Percentiles rank a stretch among this genome's conserved stretches.
These are phyloP conservation scores for Macrolepiota fuliginosa DNA, from an alignment of 768 basidiomycete species.

Conservation along the genomic window DNA sequence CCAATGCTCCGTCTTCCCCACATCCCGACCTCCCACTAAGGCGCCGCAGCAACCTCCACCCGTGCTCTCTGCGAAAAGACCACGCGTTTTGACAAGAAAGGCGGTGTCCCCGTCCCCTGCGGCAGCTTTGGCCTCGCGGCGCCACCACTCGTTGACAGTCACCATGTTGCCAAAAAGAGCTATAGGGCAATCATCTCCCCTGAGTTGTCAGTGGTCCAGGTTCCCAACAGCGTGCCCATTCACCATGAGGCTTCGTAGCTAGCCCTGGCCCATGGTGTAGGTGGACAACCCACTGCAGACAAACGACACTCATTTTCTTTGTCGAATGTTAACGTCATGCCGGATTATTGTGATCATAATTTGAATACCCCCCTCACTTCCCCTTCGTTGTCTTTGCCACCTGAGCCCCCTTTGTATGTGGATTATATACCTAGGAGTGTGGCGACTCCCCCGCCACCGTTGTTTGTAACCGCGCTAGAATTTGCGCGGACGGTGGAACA, in stretches of 20 bases:
- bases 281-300: too few species aligned
- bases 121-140: too few species aligned
- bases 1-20: slow-evolving; percentile 28
- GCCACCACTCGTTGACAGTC: slow-evolving; percentile 50
- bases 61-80: slow-evolving; percentile 60
- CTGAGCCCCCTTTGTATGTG: too few species aligned
- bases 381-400: too few species aligned
- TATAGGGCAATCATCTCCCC: slow-evolving; percentile 76
- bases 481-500: background rate
- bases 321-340: too few species aligned
- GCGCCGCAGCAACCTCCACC: too few species aligned
- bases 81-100: slow-evolving; percentile 77
- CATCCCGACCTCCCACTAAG: slow-evolving; percentile 20
- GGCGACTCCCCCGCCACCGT: background rate
- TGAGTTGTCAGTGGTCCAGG: slow-evolving; percentile 26
- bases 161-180: slow-evolving; percentile 55
- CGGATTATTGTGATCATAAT: too few species aligned
- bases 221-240: too few species aligned
- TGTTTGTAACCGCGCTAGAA: slow-evolving; percentile 1
- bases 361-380: too few species aligned
- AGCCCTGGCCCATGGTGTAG: too few species aligned
- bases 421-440: background rate
- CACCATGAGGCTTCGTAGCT: too few species aligned
- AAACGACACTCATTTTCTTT: slow-evolving; percentile 28
- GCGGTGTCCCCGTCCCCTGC: slow-evolving; percentile 72